phyloP scores from a whole-genome alignment of 257 asterid genomes.

The Lithospermum erythrorhizon region DNA sequence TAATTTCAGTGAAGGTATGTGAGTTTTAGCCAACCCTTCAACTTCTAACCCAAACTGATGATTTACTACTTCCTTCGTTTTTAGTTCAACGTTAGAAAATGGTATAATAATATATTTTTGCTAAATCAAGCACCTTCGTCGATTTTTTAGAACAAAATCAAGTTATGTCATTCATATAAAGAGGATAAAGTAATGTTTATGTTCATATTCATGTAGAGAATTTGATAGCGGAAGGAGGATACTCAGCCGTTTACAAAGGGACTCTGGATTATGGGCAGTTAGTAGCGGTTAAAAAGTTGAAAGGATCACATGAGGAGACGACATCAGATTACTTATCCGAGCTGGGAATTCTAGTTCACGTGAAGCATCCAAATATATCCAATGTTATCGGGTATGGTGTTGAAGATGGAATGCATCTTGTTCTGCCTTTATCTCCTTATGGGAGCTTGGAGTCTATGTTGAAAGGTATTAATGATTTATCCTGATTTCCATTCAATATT shows the following conservation, averaged over 20 bases:
- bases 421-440: conserved; percentile 88
- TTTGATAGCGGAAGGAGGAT: conserved; percentile 93
- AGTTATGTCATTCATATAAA: too few relatives aligned
- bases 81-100: too few relatives aligned
- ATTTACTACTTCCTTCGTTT: too few relatives aligned
- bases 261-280: conserved; percentile 65
- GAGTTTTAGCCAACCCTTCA: too few relatives aligned
- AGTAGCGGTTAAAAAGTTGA: conserved; percentile 76
- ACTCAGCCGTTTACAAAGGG: conserved; percentile 92
- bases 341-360: conserved; percentile 94
- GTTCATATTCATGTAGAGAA: conserved; percentile 29
- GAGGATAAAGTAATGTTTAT: too few relatives aligned
- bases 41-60: too few relatives aligned
- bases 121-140: too few relatives aligned
- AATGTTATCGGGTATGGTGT: conserved; percentile 89
- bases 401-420: conserved; percentile 98
- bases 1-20: conserved; percentile 57
- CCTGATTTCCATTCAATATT: too few relatives aligned
- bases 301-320: conserved; percentile 85
- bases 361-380: conserved; percentile 79
- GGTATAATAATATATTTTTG: too few relatives aligned
- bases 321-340: conserved; percentile 81
- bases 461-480: conserved; percentile 25
- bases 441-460: conserved; percentile 82
- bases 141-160: too few relatives aligned